phyloP scores from a whole-genome alignment of 345 rosid genomes.

The Excoecaria agallocha region DNA sequence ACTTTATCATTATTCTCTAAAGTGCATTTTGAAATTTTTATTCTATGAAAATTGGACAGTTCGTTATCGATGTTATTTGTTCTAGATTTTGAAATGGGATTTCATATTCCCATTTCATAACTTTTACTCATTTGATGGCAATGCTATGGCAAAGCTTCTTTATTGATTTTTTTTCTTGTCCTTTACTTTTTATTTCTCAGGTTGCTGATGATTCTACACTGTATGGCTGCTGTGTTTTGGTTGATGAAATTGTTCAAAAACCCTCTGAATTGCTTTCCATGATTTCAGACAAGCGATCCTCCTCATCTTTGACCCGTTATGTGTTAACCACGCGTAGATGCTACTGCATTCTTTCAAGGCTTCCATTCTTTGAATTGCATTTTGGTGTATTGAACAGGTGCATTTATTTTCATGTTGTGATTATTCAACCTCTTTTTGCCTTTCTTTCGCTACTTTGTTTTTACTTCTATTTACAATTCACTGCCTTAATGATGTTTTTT shows the following conservation, averaged over 20 bases:
- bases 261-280: slow-evolving; percentile 92
- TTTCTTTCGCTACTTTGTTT: neutral
- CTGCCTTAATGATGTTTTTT: too few species aligned
- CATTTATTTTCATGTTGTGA: slow-evolving; percentile 5
- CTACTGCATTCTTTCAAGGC: slow-evolving; percentile 91
- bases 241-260: slow-evolving; percentile 83
- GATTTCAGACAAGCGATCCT: slow-evolving; percentile 64
- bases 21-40: neutral
- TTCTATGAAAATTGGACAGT: too few species aligned
- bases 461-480: too few species aligned
- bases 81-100: neutral
- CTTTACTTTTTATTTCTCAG: slow-evolving; percentile 33
- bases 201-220: slow-evolving; percentile 91
- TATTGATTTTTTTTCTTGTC: neutral
- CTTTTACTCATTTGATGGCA: slow-evolving; percentile 6
- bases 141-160: neutral
- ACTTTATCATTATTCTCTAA: neutral
- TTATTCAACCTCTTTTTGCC: neutral
- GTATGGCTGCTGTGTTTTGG: slow-evolving; percentile 88
- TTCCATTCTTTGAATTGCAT: slow-evolving; percentile 91
- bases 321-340: slow-evolving; percentile 86
- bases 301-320: slow-evolving; percentile 63
- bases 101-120: slow-evolving; percentile 1
- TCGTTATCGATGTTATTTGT: too few species aligned
- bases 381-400: slow-evolving; percentile 86